Base-by-base conservation (phyloP, 768 basidiomycete genomes). In the Lentinula guzmanii region DNA sequence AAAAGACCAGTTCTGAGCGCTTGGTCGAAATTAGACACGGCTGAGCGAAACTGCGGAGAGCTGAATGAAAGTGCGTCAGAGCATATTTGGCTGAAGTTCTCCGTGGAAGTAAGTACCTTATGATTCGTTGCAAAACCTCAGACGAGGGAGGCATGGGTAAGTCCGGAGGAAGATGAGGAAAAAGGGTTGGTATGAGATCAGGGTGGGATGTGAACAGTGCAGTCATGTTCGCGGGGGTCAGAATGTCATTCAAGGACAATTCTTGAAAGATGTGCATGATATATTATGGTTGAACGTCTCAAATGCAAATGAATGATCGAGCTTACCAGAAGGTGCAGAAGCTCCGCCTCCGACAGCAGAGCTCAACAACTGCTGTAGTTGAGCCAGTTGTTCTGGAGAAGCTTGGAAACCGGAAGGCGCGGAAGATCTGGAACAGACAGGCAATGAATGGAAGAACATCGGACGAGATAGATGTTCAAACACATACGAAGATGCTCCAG, bases 151-250 rank as follows among this genome's bases (percentile, higher is more conserved):
- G 84, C 15, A 81, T 73, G 0, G 88, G 86, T 8, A 93, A 78
- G 72, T 90, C 90, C 6, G 90, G 78, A 1, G 94, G 93, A 24
- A 96, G 83, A 66, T 93, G 86, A 2, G 93, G 91, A 70, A 90
- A 90, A 63, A 95, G 77, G 2, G 88, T 72, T 3, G 81, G 74
- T 54, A 91, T 78, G 45, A 95, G 78, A 50, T 84, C 81, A 0
- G 91, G 91, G 67, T 88, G 86, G 37, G 79, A 78, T 7, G 77
- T 73, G 71, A 95, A 89, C 8, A 97, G 76, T 6, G 90, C 86
- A 11, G 79, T 75, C 58, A 95, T 77, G 72, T 89, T 87, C 48
- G 86, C 73, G 5, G 89, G 83, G 39, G 91, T 87, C 63, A 93
- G 79, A 67, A 95, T 80, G 72, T 95, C 87, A 45, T 83, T 79